Conservation (phyloP, 2,329 filamentous ascomycete genomes). For the Alternaria viburni region DNA sequence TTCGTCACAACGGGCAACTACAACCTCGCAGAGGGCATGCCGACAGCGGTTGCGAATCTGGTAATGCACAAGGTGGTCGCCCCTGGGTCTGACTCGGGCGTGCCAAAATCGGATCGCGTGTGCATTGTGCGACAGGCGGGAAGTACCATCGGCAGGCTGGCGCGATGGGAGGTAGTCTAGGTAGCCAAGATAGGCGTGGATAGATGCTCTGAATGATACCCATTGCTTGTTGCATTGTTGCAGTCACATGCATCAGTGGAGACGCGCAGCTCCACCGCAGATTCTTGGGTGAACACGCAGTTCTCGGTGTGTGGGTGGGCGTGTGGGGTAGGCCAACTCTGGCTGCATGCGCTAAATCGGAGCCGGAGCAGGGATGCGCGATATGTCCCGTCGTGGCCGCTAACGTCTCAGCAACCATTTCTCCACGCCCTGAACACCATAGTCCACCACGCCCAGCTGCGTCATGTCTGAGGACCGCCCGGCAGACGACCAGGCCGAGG, state of each 20-base stretch:
- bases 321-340: constrained; percentile 10
- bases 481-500: constrained; percentile 37
- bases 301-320: constrained; percentile 7
- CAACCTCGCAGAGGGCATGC: constrained; percentile 76
- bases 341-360: constrained; percentile 24
- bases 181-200: not conserved
- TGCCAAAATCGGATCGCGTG: constrained; percentile 51
- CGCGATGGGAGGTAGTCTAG: constrained; percentile 73
- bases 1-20: constrained; percentile 90
- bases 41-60: constrained; percentile 76
- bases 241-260: not conserved
- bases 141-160: constrained; percentile 78
- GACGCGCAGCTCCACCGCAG: not conserved
- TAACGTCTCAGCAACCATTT: constrained; percentile 29
- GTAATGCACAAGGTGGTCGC: constrained; percentile 64
- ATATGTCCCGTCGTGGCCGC: constrained; percentile 29
- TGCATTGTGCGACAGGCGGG: constrained; percentile 87
- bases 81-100: constrained; percentile 37
- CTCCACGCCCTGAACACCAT: constrained; percentile 21
- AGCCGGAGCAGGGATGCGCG: constrained; percentile 18
- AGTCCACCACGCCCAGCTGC: constrained; percentile 25
- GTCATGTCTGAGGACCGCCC: constrained; percentile 47
- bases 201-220: not conserved
- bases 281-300: constrained; percentile 2
- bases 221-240: too few species aligned